A percentile compares a stretch with the other conserved stretches of the same genome.
These are phyloP conservation scores for Shiraia sp. DNA, from an alignment of 2,329 filamentous ascomycete species.

Conservation along the genomic window DNA sequence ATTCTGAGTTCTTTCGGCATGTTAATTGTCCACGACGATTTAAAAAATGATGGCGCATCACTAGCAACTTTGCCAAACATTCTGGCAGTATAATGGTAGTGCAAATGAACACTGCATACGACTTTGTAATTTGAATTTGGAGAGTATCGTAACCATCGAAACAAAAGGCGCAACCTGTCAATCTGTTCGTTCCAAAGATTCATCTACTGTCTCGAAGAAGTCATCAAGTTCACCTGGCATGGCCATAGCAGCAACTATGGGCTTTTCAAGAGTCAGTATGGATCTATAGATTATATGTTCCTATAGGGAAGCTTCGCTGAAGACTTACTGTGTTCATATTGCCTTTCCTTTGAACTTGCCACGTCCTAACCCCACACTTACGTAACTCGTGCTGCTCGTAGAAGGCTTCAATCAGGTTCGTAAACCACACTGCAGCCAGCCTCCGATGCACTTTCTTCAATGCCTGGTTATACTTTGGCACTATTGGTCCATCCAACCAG, in stretches of 20 bases:
- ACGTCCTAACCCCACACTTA: slow-evolving; percentile 7
- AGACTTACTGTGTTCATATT: slow-evolving; percentile 4
- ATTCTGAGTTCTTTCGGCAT: too few relatives aligned
- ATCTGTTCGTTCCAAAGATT: slow-evolving; percentile 1
- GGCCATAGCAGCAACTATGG: neutral
- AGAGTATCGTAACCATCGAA: too few relatives aligned
- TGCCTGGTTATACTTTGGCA: neutral
- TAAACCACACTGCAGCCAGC: slow-evolving; percentile 16
- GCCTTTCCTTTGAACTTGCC: slow-evolving; percentile 8
- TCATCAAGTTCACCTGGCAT: neutral
- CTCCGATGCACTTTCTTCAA: slow-evolving; percentile 24
- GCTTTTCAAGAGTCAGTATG: neutral
- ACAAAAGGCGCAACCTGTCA: neutral
- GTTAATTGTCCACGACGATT: too few relatives aligned
- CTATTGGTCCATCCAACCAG: slow-evolving; percentile 30
- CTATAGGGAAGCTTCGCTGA: too few relatives aligned
- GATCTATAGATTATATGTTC: neutral
- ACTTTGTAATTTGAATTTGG: neutral
- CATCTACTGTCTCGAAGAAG: neutral
- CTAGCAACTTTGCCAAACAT: too few relatives aligned
- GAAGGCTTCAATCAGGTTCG: slow-evolving; percentile 12
- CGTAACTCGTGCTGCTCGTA: slow-evolving; percentile 30
- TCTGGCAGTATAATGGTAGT: neutral
- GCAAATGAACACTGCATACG: neutral
- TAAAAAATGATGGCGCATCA: too few relatives aligned